Evolutionary conservation across 768 basidiomycete species (phyloP).

Genomic region (Baorangia bicolor): DNA sequence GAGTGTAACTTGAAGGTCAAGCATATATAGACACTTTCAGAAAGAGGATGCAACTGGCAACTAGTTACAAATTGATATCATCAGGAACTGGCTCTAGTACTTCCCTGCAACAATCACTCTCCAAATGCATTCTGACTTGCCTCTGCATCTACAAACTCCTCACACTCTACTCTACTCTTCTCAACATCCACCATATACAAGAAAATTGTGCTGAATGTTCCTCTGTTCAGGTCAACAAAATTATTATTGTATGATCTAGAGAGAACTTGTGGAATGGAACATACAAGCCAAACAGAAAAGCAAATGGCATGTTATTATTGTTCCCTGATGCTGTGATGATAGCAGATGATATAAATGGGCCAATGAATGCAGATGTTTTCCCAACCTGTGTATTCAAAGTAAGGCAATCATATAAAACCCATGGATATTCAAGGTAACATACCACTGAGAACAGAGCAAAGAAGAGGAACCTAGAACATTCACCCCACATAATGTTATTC

Average conservation of each 20-base stretch:
- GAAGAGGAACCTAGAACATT: constrained; percentile 57
- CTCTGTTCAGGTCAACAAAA: constrained; percentile 7
- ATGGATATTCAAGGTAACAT: constrained; percentile 9
- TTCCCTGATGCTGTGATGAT: constrained; percentile 67
- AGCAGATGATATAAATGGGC: constrained; percentile 71
- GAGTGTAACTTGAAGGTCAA: too few relatives aligned
- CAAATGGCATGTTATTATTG: constrained; percentile 76
- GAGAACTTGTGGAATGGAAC: constrained; percentile 22
- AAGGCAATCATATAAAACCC: neutral
- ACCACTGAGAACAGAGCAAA: constrained; percentile 73
- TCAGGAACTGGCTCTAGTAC: too few relatives aligned
- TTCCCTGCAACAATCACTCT: neutral
- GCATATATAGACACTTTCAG: too few relatives aligned
- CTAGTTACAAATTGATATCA: neutral
- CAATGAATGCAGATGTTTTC: constrained; percentile 76
- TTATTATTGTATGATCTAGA: neutral
- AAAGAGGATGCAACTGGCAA: too few relatives aligned
- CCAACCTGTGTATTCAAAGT: constrained; percentile 45
- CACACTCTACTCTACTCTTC: constrained; percentile 64
- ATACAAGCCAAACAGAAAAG: constrained; percentile 68
- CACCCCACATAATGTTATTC: neutral
- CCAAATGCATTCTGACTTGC: constrained; percentile 39
- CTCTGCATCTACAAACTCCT: constrained; percentile 59
- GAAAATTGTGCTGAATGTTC: constrained; percentile 43
- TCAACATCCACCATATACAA: constrained; percentile 62